These are phyloP conservation scores for Starmera amethionina DNA, from an alignment of 805 yeast genomes.

Conservation along the genomic window DNA sequence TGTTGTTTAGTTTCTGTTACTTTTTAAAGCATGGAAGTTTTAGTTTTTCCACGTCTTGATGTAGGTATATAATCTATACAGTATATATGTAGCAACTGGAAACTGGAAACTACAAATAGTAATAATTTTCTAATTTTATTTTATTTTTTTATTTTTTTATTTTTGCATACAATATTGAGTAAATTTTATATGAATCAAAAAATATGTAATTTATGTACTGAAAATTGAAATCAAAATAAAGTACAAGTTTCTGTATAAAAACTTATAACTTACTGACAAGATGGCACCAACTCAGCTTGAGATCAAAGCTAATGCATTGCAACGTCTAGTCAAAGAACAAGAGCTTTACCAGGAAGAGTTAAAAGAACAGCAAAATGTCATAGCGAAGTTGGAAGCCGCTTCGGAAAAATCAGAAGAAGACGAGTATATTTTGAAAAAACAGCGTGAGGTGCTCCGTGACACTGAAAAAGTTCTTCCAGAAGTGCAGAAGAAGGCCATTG, in stretches of 20 bases:
- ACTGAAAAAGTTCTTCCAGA: conserved; percentile 43
- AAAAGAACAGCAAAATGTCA: conserved; percentile 37
- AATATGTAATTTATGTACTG: no score
- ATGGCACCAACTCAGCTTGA: conserved; percentile 68
- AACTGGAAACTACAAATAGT: no score
- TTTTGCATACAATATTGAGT: no score
- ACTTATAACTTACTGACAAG: conserved; percentile 2
- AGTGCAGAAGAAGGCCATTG: conserved; percentile 16
- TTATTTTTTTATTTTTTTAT: no score
- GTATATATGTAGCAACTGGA: no score
- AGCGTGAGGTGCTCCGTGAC: conserved; percentile 41
- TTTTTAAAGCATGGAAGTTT: no score
- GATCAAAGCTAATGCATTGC: conserved; percentile 61
- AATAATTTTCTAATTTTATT: no score
- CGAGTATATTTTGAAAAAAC: conserved; percentile 55
- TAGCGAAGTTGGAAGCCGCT: conserved; percentile 30
- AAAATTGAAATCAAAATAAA: no score
- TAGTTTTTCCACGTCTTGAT: no score
- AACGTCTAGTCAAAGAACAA: conserved; percentile 62
- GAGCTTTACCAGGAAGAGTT: conserved; percentile 49
- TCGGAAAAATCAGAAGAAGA: conserved; percentile 34
- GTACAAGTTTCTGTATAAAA: background rate
- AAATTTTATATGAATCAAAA: no score
- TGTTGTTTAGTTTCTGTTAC: background rate
- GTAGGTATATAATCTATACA: no score